Percentiles rank a stretch among this genome's conserved stretches.
Conservation (phyloP, 352 stramenopile species). For the Bremia lactucae region DNA sequence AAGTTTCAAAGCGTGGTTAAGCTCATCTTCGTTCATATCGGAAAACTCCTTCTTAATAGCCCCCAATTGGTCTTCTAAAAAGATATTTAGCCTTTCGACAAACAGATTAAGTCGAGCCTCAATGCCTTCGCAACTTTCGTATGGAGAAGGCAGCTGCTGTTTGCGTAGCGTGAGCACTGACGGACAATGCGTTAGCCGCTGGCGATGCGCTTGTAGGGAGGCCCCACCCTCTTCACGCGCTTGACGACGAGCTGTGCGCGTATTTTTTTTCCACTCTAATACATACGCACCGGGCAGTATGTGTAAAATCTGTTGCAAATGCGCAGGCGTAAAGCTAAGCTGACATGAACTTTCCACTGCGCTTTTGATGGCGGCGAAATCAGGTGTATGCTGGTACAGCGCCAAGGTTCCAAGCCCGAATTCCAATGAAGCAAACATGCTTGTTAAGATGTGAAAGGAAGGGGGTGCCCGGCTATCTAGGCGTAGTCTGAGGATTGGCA, state of each 20-base stretch:
- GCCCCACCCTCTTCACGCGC: slow-evolving; percentile 10
- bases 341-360: slow-evolving; percentile 65
- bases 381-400: slow-evolving; percentile 60
- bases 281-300: slow-evolving; percentile 39
- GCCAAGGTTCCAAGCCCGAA: slow-evolving; percentile 58
- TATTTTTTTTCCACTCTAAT: slow-evolving; percentile 36
- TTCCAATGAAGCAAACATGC: slow-evolving; percentile 64
- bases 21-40: slow-evolving; percentile 22
- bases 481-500: too few relatives aligned
- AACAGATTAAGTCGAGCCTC: slow-evolving; percentile 42
- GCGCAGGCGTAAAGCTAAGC: slow-evolving; percentile 34
- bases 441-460: slow-evolving; percentile 32
- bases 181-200: slow-evolving; percentile 16
- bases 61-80: slow-evolving; percentile 15
- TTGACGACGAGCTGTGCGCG: slow-evolving; percentile 12
- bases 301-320: slow-evolving; percentile 51
- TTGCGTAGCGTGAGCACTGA: slow-evolving; percentile 45
- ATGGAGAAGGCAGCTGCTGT: slow-evolving; percentile 21
- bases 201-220: slow-evolving; percentile 10
- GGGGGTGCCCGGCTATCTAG: slow-evolving; percentile 30
- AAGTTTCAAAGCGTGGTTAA: slow-evolving; percentile 23
- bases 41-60: slow-evolving; percentile 20
- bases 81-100: slow-evolving; percentile 22
- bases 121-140: slow-evolving; percentile 27
- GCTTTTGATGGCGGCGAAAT: slow-evolving; percentile 47